These are phyloP conservation scores for Ganoderma leucocontextum DNA, from an alignment of 1,284 basidiomycete species.

Conservation along the genomic window DNA sequence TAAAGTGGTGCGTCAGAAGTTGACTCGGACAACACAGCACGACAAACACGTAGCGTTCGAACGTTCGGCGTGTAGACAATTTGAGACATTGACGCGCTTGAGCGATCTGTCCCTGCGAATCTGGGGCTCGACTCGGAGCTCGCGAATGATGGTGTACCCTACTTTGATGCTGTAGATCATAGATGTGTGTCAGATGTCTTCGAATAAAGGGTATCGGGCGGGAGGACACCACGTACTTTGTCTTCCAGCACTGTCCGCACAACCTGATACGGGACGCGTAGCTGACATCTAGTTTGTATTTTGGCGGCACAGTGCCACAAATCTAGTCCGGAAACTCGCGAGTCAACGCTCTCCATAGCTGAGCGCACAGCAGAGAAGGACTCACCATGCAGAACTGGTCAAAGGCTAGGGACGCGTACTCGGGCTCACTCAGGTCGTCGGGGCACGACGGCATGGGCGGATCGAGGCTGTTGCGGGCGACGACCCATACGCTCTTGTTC, in stretches of 20 bases:
- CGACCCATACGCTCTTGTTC: constrained; percentile 5
- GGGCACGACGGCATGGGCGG: constrained; percentile 6
- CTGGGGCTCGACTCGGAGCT: neutral
- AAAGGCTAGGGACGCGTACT: constrained; percentile 13
- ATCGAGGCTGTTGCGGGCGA: constrained; percentile 5
- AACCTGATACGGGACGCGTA: constrained; percentile 11
- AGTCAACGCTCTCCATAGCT: neutral
- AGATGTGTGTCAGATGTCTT: neutral
- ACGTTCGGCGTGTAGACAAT: no score
- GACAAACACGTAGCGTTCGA: no score
- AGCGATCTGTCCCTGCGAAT: constrained; percentile 6
- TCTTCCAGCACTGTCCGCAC: constrained; percentile 9
- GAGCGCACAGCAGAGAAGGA: neutral
- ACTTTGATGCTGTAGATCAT: neutral
- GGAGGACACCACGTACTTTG: neutral
- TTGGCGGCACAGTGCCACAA: neutral
- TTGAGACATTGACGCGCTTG: neutral
- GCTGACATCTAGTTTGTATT: neutral
- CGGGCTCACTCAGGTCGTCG: constrained; percentile 2
- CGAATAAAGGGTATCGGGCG: neutral
- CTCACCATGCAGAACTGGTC: constrained; percentile 13
- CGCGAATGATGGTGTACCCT: neutral
- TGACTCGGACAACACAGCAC: neutral
- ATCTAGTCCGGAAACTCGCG: neutral
- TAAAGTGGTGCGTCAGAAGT: no score